A percentile compares a stretch with the other conserved stretches of the same genome.
Evolutionary conservation across 257 asterid genomes (phyloP).

Genomic region (Eucommia ulmoides): DNA sequence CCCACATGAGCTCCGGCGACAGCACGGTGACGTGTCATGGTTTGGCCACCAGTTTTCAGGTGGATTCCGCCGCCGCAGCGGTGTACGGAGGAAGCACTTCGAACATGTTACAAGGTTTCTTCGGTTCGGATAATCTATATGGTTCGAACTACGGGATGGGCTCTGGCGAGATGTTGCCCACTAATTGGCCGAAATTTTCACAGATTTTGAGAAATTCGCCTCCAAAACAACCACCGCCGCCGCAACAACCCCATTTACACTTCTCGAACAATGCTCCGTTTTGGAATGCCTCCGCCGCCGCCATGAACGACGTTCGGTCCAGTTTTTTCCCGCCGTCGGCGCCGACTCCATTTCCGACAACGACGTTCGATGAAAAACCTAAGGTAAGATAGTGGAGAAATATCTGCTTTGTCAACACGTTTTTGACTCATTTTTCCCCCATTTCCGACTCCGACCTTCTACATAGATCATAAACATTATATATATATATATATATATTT

Average conservation of each 20-base stretch:
- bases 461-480: background rate
- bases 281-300: constrained; percentile 54
- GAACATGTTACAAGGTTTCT: constrained; percentile 22
- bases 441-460: background rate
- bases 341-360: constrained; percentile 32
- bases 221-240: constrained; percentile 25
- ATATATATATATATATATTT: background rate
- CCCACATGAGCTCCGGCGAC: constrained; percentile 32
- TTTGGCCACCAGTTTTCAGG: constrained; percentile 28
- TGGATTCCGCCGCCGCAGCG: constrained; percentile 40
- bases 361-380: constrained; percentile 36
- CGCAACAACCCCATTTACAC: constrained; percentile 39
- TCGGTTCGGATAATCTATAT: constrained; percentile 32
- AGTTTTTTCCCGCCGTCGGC: constrained; percentile 42
- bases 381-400: constrained; percentile 26
- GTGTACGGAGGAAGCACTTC: constrained; percentile 26
- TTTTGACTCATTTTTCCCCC: no score
- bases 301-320: constrained; percentile 30
- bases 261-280: constrained; percentile 59
- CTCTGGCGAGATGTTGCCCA: constrained; percentile 1
- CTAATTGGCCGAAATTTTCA: constrained; percentile 27
- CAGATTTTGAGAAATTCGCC: constrained; percentile 39
- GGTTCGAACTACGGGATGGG: constrained; percentile 15
- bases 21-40: constrained; percentile 31
- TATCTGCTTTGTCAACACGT: no score